Conservation (phyloP, 805 yeast species). For the Candida easanensis region DNA sequence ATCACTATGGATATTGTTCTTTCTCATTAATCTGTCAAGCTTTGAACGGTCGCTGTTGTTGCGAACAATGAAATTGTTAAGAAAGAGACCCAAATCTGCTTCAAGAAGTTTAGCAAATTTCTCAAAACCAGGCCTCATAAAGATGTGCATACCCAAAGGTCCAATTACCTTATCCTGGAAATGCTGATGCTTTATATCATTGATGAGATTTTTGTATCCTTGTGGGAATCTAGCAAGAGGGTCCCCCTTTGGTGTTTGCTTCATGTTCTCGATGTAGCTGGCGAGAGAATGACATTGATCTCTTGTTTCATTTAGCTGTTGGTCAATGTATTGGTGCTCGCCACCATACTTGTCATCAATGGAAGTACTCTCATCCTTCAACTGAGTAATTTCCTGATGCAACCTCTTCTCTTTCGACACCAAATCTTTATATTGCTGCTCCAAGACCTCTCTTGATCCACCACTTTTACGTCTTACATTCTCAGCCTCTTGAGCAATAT, state of each 20-base stretch:
- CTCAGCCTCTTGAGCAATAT: constrained; percentile 24
- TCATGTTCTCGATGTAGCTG: background rate
- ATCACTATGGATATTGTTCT: constrained; percentile 33
- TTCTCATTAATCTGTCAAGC: constrained; percentile 35
- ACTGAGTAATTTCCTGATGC: background rate
- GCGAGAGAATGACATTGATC: background rate
- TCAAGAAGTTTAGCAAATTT: constrained; percentile 65
- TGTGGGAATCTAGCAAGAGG: constrained; percentile 12
- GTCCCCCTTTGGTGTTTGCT: constrained; percentile 2
- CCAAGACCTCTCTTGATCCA: constrained; percentile 23
- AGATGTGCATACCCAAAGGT: constrained; percentile 67
- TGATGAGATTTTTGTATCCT: constrained; percentile 1
- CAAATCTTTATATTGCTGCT: constrained; percentile 11
- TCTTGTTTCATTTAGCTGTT: background rate
- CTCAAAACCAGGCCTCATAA: constrained; percentile 50
- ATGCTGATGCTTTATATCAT: constrained; percentile 24
- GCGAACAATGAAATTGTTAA: constrained; percentile 67
- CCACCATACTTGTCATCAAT: background rate
- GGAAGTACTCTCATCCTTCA: background rate
- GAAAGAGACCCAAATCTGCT: constrained; percentile 42
- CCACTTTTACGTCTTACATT: constrained; percentile 29
- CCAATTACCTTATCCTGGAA: constrained; percentile 66
- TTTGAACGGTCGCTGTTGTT: constrained; percentile 55
- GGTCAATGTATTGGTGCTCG: constrained; percentile 3
- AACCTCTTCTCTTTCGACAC: constrained; percentile 13